Conservation (phyloP, 169 alveolate species). For the Eimeria tenella region DNA sequence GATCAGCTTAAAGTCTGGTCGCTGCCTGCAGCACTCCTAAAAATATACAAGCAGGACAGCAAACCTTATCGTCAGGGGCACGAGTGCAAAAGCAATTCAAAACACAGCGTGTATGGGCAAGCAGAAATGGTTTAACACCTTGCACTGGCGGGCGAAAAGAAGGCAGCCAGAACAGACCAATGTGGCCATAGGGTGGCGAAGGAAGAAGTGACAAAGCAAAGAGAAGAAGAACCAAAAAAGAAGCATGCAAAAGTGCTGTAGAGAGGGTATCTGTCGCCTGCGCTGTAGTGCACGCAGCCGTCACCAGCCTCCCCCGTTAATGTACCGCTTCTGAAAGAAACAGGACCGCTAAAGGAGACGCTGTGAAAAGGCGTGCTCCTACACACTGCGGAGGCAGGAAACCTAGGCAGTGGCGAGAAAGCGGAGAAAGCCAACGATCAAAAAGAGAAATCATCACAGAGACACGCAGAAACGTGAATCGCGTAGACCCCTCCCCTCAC, state of each 20-base stretch:
- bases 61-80: too few relatives aligned
- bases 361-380: neutral
- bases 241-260: constrained; percentile 38
- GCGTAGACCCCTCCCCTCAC: neutral
- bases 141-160: too few relatives aligned
- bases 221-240: neutral
- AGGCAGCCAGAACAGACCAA: neutral
- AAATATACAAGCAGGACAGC: neutral
- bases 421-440: neutral
- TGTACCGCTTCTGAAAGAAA: neutral
- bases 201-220: neutral
- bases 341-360: neutral
- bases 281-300: constrained; percentile 45
- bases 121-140: neutral
- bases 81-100: too few relatives aligned
- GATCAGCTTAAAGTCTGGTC: constrained; percentile 97
- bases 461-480: neutral
- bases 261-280: constrained; percentile 73
- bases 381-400: neutral
- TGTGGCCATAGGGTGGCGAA: neutral
- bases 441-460: neutral
- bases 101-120: neutral
- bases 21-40: constrained; percentile 91
- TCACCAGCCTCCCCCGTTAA: constrained; percentile 63
- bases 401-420: neutral